Evolutionary conservation across 2,329 filamentous ascomycete species (phyloP).

Genomic region (Phyllosticta citribraziliensis): DNA sequence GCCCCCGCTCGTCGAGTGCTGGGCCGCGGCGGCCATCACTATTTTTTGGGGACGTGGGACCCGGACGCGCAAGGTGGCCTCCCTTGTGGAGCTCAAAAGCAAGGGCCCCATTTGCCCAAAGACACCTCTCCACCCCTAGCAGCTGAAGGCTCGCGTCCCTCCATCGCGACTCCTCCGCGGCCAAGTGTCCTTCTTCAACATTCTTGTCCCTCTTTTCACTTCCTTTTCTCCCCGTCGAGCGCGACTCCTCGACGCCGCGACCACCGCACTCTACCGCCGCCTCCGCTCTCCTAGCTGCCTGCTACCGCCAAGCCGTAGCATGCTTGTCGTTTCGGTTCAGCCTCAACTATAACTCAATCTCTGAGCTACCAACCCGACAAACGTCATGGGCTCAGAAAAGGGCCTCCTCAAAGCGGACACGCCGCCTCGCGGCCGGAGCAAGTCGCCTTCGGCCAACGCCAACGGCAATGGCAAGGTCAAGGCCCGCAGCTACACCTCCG

Average conservation of each 20-base stretch:
- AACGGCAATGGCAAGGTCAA: conserved; percentile 24
- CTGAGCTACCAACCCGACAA: conserved; percentile 1
- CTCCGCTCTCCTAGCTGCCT: conserved; percentile 1
- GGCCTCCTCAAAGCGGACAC: conserved; percentile 5
- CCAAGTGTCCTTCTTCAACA: conserved; percentile 8
- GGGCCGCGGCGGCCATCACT: conserved; percentile 6
- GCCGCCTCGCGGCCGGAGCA: conserved; percentile 18
- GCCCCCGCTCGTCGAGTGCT: neutral
- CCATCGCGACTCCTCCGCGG: conserved; percentile 6
- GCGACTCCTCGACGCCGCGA: neutral
- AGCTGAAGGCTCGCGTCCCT: neutral
- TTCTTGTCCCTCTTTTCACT: conserved; percentile 9
- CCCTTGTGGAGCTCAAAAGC: neutral
- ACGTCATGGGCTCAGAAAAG: conserved; percentile 10
- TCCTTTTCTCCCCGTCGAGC: neutral
- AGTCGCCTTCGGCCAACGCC: conserved; percentile 24
- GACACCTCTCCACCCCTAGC: neutral
- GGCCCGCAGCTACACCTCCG: conserved; percentile 55
- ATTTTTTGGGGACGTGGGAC: conserved; percentile 1
- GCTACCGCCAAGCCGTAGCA: conserved; percentile 10
- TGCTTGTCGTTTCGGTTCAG: conserved; percentile 8
- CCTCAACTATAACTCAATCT: conserved; percentile 7
- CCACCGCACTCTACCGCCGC: neutral
- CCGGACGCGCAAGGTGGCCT: conserved; percentile 3
- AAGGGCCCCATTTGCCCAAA: neutral